Base-by-base conservation (phyloP, 139 green algal genomes). In the Axilococcus clingmanii region DNA sequence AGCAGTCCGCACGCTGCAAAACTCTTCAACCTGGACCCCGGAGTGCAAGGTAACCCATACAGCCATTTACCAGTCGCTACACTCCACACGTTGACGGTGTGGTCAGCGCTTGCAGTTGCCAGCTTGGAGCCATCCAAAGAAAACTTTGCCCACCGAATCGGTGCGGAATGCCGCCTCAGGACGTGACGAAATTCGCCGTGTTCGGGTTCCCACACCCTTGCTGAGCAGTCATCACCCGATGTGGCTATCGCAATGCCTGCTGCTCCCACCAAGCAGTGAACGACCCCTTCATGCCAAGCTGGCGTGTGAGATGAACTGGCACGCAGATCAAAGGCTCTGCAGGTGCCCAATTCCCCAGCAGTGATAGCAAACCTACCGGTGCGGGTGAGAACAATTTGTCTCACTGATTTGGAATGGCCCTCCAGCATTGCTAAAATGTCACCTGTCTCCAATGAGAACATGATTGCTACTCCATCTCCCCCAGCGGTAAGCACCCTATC, bases 391-490 rank as follows among this genome's bases (percentile, higher is more conserved):
- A 64, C 77, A 11, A 81, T 66, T 15, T 28, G 59, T 5, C 46
- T 55, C 17, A 89, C 66, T 22, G 69, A 53, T 16, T 54, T 74
- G 0, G 44, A 65, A 69, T 94, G 84, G 0, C 84, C 84, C 48
- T 86, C 70, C 50, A 91, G 64, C 22, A 68, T 5, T 48, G 48
- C 40, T 27, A 72, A 43, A 11, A 61, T 30, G n/a, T 59, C 40
- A 6, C 74, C 70, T 16, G 44, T 59, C 7, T 58, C 37, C 1
- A 59, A 24, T 23, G 53, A 31, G 52, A 52, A 78, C 11, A 59
- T 53, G 25, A 60, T 28, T 24, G 63, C 61, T 0, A 51, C 69
- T 36, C 60, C 59, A 56, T 72, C 64, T 9, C 29, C 48, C n/a
- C 53, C 71, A 7, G 64, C 58, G 17, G 77, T 86, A 5, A 88